Evolutionary conservation across 2,329 filamentous ascomycete species (phyloP), one percentile per base, ranked within the genome.

Genomic region (Emergomyces africanus): DNA sequence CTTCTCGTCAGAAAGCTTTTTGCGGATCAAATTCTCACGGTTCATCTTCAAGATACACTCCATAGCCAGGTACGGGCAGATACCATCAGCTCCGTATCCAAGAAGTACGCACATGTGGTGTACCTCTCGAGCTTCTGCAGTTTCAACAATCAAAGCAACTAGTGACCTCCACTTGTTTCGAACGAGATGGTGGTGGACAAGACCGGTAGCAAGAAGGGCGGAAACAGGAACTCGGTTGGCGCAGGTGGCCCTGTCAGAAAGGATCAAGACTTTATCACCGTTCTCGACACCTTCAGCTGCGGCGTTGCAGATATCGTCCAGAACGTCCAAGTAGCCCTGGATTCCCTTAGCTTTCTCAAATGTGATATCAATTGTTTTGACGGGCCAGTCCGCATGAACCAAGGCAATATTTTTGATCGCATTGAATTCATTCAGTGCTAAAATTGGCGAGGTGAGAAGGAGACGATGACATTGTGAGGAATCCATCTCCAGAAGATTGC

Each of bases 21-120:
- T 96, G 73, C 90, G 87, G 73, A 96, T 95, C 63, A 96, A 79
- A 57, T 88, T 88, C 75, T 97, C 91, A 54, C 89, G 87, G 78
- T 95, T 90, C 75, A 97, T 87, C 85, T 96, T 97, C 66, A 96
- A 78, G 67, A 97, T 95, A 70, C 91, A 96, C 78, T 97, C 92
- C 78, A 96, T 89, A 18, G 92, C 88, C 55, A 96, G 85, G 74
- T 96, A 96, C 23, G 92, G 92, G 79, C 94, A 95, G 71, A 97
- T 85, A 54, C 87, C 92, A 76, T 97, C 92, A 59, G 88, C 90
- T 77, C 92, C 92, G 68, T 97, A 97, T 58, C 92, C 92, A 61
- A 97, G 83, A 49, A 96, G 82, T n/a, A 97, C 92, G 77, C 90
- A 96, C 90, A 96, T 95, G 77, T 97, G 92, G 74, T 97, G 92